A percentile compares a stretch with the other conserved stretches of the same genome.
These are phyloP conservation scores for Cystoderma amianthinum DNA, from an alignment of 768 basidiomycete genomes.

Conservation along the genomic window DNA sequence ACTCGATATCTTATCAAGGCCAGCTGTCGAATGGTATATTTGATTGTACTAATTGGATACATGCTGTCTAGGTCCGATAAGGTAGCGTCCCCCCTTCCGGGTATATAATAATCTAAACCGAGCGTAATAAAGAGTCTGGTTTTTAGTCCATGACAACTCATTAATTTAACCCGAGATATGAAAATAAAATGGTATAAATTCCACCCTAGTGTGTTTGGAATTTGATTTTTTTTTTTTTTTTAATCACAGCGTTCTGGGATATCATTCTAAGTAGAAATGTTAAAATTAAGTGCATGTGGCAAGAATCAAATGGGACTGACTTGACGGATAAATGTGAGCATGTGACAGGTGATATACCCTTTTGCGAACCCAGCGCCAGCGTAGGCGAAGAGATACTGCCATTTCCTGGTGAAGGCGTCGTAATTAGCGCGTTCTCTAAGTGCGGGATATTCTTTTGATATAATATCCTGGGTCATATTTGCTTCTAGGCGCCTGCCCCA, in stretches of 20 bases:
- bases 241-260: conserved; percentile 14
- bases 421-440: conserved; percentile 50
- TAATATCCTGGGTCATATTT: conserved; percentile 52
- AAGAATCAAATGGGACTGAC: conserved; percentile 27
- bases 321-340: conserved; percentile 68
- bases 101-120: neutral
- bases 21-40: neutral
- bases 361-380: conserved; percentile 75
- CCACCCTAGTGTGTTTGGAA: neutral
- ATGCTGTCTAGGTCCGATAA: neutral
- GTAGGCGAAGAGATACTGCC: conserved; percentile 81
- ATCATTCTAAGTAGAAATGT: conserved; percentile 35
- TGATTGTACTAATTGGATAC: neutral
- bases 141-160: neutral
- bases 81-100: neutral
- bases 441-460: conserved; percentile 53
- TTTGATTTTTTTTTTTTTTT: neutral
- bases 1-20: neutral
- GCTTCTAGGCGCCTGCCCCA: conserved; percentile 76
- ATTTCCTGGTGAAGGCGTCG: conserved; percentile 71
- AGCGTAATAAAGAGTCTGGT: neutral
- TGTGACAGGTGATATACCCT: conserved; percentile 78
- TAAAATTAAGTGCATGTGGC: too few relatives aligned
- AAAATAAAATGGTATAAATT: neutral
- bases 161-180: neutral